Conservation (phyloP, 352 stramenopile genomes). For the Globisporangium nodosum region DNA sequence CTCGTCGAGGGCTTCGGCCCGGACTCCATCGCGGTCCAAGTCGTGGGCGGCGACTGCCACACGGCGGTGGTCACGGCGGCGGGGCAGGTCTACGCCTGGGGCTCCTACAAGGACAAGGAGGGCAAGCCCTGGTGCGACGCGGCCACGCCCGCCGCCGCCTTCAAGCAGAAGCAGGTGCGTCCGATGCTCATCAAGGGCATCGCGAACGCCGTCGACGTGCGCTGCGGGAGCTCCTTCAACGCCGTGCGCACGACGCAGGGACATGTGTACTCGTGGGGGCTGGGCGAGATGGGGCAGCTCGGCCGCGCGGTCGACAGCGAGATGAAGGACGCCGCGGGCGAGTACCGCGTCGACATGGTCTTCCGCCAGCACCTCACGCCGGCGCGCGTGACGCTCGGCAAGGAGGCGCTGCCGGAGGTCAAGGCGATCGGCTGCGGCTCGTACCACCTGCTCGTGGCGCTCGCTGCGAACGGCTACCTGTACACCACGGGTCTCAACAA, state of each 20-base stretch:
- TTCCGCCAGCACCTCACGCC: constrained; percentile 78
- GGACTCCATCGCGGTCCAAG: constrained; percentile 35
- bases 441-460: constrained; percentile 81
- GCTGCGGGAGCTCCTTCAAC: constrained; percentile 83
- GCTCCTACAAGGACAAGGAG: constrained; percentile 96
- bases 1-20: constrained; percentile 58
- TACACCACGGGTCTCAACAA: constrained; percentile 95
- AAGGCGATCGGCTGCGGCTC: constrained; percentile 86
- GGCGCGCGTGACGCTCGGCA: constrained; percentile 53
- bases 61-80: constrained; percentile 83
- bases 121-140: constrained; percentile 90
- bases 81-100: constrained; percentile 93
- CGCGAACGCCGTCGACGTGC: constrained; percentile 68
- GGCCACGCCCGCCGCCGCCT: constrained; percentile 47
- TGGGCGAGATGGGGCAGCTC: constrained; percentile 88
- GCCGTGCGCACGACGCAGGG: constrained; percentile 83
- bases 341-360: constrained; percentile 79
- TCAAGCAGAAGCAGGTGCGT: constrained; percentile 74
- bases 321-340: constrained; percentile 59
- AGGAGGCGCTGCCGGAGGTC: constrained; percentile 37
- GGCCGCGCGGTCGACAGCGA: constrained; percentile 50
- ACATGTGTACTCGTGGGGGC: constrained; percentile 88
- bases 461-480: constrained; percentile 66
- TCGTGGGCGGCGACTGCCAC: constrained; percentile 94
- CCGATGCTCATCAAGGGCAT: constrained; percentile 60